Percentiles rank a stretch among this genome's conserved stretches.
Conservation (phyloP, 129 eudicot species). For the Gnaphalium uliginosum region DNA sequence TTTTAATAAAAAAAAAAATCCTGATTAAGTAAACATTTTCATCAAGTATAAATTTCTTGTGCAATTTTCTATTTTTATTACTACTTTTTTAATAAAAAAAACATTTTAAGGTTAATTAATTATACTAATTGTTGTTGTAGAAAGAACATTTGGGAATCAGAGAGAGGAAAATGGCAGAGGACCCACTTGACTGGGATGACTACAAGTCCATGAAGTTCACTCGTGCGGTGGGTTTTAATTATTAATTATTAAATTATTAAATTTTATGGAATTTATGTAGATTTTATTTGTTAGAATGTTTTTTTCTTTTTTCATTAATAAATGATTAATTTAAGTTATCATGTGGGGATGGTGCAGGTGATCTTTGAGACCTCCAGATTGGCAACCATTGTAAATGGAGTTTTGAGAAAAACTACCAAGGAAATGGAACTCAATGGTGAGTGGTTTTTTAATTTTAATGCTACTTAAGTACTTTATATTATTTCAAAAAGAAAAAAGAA, state of each 20-base stretch:
- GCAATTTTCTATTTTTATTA: too few relatives aligned
- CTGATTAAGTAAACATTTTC: too few relatives aligned
- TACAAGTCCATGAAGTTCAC: slow-evolving; percentile 92
- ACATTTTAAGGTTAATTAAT: too few relatives aligned
- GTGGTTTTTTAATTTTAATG: background rate
- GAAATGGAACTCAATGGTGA: slow-evolving; percentile 98
- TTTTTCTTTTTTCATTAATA: background rate
- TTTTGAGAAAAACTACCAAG: slow-evolving; percentile 85
- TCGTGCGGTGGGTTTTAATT: slow-evolving; percentile 80
- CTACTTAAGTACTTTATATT: too few relatives aligned
- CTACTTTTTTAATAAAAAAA: too few relatives aligned
- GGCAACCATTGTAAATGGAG: slow-evolving; percentile 97
- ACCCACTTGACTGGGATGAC: slow-evolving; percentile 84
- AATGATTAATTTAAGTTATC: slow-evolving; percentile 21
- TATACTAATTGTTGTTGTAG: slow-evolving; percentile 42
- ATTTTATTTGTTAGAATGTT: slow-evolving; percentile 18
- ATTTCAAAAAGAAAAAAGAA: too few relatives aligned
- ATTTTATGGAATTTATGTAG: slow-evolving; percentile 10
- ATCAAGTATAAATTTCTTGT: too few relatives aligned
- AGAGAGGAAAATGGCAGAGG: slow-evolving; percentile 71
- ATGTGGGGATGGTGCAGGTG: slow-evolving; percentile 56
- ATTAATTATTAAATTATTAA: slow-evolving; percentile 5
- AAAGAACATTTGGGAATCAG: slow-evolving; percentile 95
- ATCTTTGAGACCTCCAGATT: slow-evolving; percentile 96
- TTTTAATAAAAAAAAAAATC: too few relatives aligned